Percentiles rank a stretch among this genome's conserved stretches.
phyloP scores from a whole-genome alignment of 257 asterid species.

The Ligustrum vulgare region DNA sequence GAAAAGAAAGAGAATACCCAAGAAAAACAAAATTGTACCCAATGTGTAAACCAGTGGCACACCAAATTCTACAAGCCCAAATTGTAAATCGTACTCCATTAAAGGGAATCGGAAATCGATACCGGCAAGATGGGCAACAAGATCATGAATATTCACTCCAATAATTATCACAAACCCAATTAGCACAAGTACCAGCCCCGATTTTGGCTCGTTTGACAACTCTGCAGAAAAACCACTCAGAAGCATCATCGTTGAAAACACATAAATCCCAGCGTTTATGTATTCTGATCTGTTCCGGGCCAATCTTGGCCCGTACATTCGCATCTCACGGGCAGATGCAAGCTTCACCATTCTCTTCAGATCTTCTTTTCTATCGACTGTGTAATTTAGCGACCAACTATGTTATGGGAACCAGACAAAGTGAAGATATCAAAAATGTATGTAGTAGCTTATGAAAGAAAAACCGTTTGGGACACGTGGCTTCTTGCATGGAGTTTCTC shows the following conservation, averaged over 20 bases:
- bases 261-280: conserved; percentile 81
- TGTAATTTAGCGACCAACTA: no score
- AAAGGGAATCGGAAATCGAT: conserved; percentile 58
- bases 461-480: no score
- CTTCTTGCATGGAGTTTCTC: no score
- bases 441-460: no score
- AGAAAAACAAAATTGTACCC: conserved; percentile 51
- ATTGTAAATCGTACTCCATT: conserved; percentile 59
- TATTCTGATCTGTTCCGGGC: conserved; percentile 66
- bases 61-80: conserved; percentile 70
- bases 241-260: conserved; percentile 66
- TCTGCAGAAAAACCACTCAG: conserved; percentile 66
- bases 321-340: conserved; percentile 76
- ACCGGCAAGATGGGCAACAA: conserved; percentile 74
- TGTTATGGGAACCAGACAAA: no score
- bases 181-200: conserved; percentile 66
- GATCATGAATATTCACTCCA: conserved; percentile 72
- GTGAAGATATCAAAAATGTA: no score
- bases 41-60: conserved; percentile 57
- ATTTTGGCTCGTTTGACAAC: conserved; percentile 55
- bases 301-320: conserved; percentile 73
- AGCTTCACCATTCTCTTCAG: conserved; percentile 73
- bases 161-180: conserved; percentile 43
- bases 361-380: no score
- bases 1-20: conserved; percentile 69